Percentiles rank a stretch among this genome's conserved stretches.
Evolutionary conservation across 768 basidiomycete genomes (phyloP).

Genomic region (Mycena metata): DNA sequence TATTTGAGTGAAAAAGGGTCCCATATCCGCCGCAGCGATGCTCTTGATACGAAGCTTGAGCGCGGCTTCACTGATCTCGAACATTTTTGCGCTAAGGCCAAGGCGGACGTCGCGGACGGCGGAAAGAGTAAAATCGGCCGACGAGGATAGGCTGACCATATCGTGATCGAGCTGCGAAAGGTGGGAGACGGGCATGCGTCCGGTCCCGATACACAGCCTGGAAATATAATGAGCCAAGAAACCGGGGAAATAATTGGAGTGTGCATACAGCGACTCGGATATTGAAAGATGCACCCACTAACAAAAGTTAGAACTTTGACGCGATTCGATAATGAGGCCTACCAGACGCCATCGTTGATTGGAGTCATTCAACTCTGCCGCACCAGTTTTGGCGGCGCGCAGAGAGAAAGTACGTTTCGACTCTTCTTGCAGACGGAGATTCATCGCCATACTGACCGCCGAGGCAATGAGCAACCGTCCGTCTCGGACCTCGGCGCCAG

Average conservation of each 20-base stretch:
- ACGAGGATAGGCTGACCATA: constrained; percentile 45
- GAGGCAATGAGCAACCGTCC: constrained; percentile 55
- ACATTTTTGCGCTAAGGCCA: constrained; percentile 52
- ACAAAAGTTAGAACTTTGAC: constrained; percentile 17
- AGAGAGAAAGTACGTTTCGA: constrained; percentile 49
- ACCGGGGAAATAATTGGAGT: constrained; percentile 2
- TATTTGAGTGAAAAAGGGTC: constrained; percentile 51
- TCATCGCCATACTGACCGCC: constrained; percentile 63
- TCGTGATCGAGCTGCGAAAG: constrained; percentile 48
- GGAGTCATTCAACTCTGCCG: constrained; percentile 49
- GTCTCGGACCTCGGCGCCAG: constrained; percentile 49
- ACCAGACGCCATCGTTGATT: constrained; percentile 56
- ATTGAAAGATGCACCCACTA: constrained; percentile 57
- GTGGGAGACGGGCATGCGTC: constrained; percentile 54
- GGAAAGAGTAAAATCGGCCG: constrained; percentile 38
- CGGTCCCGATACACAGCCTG: constrained; percentile 60
- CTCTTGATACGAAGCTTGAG: constrained; percentile 47
- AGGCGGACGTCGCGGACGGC: constrained; percentile 53
- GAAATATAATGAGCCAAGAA: neutral
- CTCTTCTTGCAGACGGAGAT: constrained; percentile 55
- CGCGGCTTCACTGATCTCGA: constrained; percentile 49
- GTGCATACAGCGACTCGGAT: constrained; percentile 56
- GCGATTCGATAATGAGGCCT: constrained; percentile 28
- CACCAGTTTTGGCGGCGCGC: constrained; percentile 41
- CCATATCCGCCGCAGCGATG: constrained; percentile 39